Evolutionary conservation across 2,329 filamentous ascomycete genomes (phyloP).

Genomic region (Niveomyces coronatus): DNA sequence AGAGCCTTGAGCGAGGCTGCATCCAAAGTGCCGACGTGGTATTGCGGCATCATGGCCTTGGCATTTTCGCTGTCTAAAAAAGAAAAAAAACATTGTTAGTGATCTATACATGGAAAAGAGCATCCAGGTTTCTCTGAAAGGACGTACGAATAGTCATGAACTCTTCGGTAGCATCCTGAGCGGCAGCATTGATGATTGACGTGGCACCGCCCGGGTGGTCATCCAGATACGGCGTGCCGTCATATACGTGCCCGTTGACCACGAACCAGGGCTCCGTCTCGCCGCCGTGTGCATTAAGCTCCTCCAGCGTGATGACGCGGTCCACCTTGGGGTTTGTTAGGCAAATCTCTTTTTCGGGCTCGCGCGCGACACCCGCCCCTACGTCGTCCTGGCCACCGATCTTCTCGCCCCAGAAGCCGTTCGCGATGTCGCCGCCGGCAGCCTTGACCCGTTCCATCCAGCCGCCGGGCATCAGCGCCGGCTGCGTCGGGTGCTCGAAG

Average conservation of each 20-base stretch:
- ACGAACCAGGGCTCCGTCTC: constrained; percentile 74
- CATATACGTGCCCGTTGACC: constrained; percentile 78
- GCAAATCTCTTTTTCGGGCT: constrained; percentile 54
- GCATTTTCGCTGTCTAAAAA: constrained; percentile 84
- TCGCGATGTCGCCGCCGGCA: constrained; percentile 65
- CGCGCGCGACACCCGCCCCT: constrained; percentile 26
- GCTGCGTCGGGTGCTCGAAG: constrained; percentile 86
- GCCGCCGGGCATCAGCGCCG: constrained; percentile 64
- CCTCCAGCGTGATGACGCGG: constrained; percentile 55
- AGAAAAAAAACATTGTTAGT: no score
- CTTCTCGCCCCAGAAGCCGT: constrained; percentile 77
- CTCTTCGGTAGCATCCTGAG: constrained; percentile 73
- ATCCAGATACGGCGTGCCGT: constrained; percentile 70
- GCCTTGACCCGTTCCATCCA: constrained; percentile 95
- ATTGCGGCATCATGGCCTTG: constrained; percentile 77
- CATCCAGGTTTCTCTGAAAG: no score
- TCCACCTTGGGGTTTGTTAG: constrained; percentile 64
- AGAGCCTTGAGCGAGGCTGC: constrained; percentile 45
- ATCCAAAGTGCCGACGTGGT: constrained; percentile 74
- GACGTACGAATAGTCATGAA: constrained; percentile 82
- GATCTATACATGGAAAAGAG: no score
- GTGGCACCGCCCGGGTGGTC: constrained; percentile 78
- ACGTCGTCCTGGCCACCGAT: constrained; percentile 35
- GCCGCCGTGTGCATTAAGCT: constrained; percentile 57
- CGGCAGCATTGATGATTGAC: constrained; percentile 76